Evolutionary conservation across 2,329 filamentous ascomycete species (phyloP), one percentile per base, ranked within the genome.

Genomic region (Fragosphaeria purpurea): DNA sequence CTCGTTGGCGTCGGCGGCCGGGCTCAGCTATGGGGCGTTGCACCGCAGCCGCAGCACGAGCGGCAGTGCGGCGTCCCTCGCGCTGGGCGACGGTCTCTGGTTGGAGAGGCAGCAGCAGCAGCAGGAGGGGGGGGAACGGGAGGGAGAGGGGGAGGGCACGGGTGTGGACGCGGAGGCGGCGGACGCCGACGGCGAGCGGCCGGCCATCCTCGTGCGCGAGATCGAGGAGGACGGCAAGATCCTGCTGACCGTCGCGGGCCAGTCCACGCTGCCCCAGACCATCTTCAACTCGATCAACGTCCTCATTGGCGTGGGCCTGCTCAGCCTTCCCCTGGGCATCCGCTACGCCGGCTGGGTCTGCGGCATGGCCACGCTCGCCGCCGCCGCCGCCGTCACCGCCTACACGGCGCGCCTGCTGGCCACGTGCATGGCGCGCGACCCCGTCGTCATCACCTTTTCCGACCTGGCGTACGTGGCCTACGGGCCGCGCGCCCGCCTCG

Each of bases 271-370:
- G 12, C 89, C 89, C 0, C 91, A 97, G 70, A 97, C 91, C 6
- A 79, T 96, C 55, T 95, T 97, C 74, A 98, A 98, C 68, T 94
- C 88, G 4, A 91, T 91, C 63, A 95, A 95, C 56, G 88, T 94
- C 47, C 71, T 96, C 53, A 91, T 96, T 54, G 90, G 90, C 12
- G 84, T 98, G 34, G 91, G 91, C 1, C 71, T 98, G 34, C 75
- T 98, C 47, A 94, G 88, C 65, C 72, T 98, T 49, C 93, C 91
- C 6, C 76, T 97, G 62, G 91, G 87, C 6, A 73, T 97, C 60
- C 88, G 83, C 60, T 89, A 95, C 65, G 83, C 87, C 10, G 91
- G 89, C 46, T 95, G 90, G 90, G 67, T 95, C 41, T 79, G 88
- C 54, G 93, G 93, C 48, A 75, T 95, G 61, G 55, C 76, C 41